These are phyloP conservation scores for Venturia effusa DNA, from an alignment of 2,329 filamentous ascomycete genomes.

Conservation along the genomic window DNA sequence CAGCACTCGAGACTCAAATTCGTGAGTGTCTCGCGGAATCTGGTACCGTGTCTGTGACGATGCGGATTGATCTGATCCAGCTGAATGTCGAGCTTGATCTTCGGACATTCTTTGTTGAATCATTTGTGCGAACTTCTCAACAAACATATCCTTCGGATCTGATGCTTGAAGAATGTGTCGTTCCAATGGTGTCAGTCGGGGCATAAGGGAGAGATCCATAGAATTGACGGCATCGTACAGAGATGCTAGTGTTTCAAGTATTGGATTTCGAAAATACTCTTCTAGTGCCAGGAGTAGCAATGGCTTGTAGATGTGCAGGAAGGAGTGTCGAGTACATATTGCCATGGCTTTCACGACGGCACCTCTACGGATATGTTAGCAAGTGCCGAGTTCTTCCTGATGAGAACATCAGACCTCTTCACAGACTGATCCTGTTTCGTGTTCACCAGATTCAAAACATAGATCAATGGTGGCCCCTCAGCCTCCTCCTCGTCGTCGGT, in stretches of 20 bases:
- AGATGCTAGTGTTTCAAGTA: conserved; percentile 74
- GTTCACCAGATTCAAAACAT: conserved; percentile 94
- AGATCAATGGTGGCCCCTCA: conserved; percentile 86
- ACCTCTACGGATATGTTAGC: conserved; percentile 45
- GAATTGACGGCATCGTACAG: conserved; percentile 88
- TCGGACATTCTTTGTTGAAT: conserved; percentile 70
- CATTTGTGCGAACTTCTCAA: conserved; percentile 96
- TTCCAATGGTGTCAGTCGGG: conserved; percentile 72
- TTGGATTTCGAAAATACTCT: conserved; percentile 90
- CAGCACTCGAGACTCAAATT: conserved; percentile 89
- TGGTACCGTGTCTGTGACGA: conserved; percentile 53
- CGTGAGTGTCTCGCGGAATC: conserved; percentile 87
- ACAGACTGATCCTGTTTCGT: conserved; percentile 92
- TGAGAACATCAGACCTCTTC: conserved; percentile 44
- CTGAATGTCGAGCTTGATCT: conserved; percentile 34
- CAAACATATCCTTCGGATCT: conserved; percentile 90
- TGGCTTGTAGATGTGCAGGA: conserved; percentile 98
- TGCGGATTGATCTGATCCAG: conserved; percentile 27
- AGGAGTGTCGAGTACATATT: conserved; percentile 94
- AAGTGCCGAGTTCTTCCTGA: background rate
- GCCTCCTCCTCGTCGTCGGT: conserved; percentile 40
- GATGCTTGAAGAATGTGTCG: conserved; percentile 77
- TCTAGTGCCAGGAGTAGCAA: conserved; percentile 82
- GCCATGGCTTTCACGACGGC: conserved; percentile 98
- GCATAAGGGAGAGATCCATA: conserved; percentile 95